phyloP scores from a whole-genome alignment of 2,329 filamentous ascomycete genomes.

The Colletotrichum sp. region DNA sequence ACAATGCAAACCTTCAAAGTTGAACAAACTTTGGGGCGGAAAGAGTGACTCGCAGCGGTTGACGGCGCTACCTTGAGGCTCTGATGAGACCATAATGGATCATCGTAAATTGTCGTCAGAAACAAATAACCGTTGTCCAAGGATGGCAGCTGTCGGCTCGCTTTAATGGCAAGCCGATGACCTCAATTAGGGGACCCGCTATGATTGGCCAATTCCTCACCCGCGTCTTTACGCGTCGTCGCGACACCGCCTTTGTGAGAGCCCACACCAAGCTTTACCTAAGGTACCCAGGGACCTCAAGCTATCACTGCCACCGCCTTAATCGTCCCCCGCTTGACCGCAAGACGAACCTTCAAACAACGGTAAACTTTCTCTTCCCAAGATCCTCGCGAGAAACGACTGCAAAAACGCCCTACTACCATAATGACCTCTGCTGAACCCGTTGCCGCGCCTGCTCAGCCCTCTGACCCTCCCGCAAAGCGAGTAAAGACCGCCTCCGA shows the following conservation, averaged over 20 bases:
- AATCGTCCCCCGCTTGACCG: neutral
- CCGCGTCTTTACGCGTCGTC: constrained; percentile 3
- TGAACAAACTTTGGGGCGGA: neutral
- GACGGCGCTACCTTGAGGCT: neutral
- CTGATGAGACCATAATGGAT: neutral
- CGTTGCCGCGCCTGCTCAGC: constrained; percentile 58
- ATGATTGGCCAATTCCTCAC: constrained; percentile 17
- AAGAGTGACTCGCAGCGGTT: neutral
- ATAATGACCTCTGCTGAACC: constrained; percentile 33
- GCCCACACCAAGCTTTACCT: neutral
- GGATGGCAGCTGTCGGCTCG: neutral
- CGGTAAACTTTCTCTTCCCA: neutral
- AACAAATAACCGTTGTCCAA: neutral
- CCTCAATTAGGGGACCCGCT: neutral
- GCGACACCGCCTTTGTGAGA: constrained; percentile 12
- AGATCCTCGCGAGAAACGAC: neutral
- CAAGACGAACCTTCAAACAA: neutral
- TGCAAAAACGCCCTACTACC: constrained; percentile 29
- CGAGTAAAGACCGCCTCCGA: constrained; percentile 68
- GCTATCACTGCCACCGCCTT: neutral
- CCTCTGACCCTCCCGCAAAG: constrained; percentile 76
- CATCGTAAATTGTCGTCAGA: neutral
- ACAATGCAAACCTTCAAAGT: neutral
- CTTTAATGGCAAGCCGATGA: neutral
- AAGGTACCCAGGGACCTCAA: neutral